Base-by-base conservation (phyloP, 352 stramenopile genomes). In the Pythium dissotocum region DNA sequence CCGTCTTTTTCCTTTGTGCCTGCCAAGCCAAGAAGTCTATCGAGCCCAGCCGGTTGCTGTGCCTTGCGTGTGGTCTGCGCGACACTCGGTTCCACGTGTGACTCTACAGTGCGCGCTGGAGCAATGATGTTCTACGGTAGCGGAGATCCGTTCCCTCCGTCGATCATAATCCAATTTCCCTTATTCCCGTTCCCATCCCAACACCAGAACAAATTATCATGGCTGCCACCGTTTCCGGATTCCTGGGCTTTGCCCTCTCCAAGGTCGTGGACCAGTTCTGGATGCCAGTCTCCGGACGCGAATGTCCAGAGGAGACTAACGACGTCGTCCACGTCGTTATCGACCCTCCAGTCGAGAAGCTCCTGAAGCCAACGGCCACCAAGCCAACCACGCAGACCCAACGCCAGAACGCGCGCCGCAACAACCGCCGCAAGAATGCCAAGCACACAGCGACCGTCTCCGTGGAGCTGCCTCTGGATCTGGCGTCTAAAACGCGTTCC, bases 231-330 rank as follows among this genome's bases (percentile, higher is more conserved):
- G 61, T 73, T 56, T 73, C 67, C 28, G 67, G 61, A 67, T 73
- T 73, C 67, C 42, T 73, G 32, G 67, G 58, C 40, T 69, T 73
- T 42, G 67, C 67, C 14, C 57, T 73, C 56, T 63, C 67, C 57
- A 69, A 69, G 61, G 67, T 73, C 38, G 67, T 73, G 16, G 67
- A 73, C 21, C 67, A 73, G 57, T 69, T 73, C 67, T 73, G 61
- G 61, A 69, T 49, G 48, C 59, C 58, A 0, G 9, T 60, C 4
- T 30, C 66, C 24, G 60, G 55, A 16, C 21, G 38, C 58, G 66
- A 72, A 42, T 9, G 32, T 26, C 9, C 21, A 8, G 36, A 49
- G 9, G 35, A 52, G 7, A 28, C 32, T 26, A 10, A 60, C 10
- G 61, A 54, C 32, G 48, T 36, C 21, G 30, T 56, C 28, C 28